Conservation (phyloP, 192 early-diverging fungal genomes). For the Gaertneriomyces sp. region DNA sequence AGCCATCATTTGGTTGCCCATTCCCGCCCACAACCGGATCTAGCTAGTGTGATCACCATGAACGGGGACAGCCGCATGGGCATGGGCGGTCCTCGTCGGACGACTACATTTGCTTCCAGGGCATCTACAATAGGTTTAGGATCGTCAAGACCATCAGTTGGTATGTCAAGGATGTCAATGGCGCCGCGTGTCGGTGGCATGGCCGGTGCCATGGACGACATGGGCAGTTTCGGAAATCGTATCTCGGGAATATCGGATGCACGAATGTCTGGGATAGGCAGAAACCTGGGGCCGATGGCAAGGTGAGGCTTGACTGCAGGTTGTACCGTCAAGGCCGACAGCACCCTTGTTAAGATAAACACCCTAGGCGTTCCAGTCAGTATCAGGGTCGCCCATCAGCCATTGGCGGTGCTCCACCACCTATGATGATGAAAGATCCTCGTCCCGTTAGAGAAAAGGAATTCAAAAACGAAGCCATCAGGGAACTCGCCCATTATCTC, state of each 20-base stretch:
- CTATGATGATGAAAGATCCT: slow-evolving; percentile 56
- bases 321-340: neutral
- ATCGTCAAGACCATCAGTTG: slow-evolving; percentile 2
- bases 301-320: neutral
- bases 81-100: no score
- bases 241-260: slow-evolving; percentile 9
- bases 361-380: slow-evolving; percentile 16
- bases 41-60: no score
- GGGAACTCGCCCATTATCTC: slow-evolving; percentile 61
- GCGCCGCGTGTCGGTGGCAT: slow-evolving; percentile 15
- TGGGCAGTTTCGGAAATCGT: neutral
- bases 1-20: no score
- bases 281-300: slow-evolving; percentile 21
- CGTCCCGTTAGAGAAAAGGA: slow-evolving; percentile 63
- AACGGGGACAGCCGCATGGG: no score
- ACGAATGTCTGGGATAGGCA: slow-evolving; percentile 20
- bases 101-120: no score
- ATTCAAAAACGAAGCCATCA: slow-evolving; percentile 56
- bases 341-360: neutral
- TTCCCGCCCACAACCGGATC: no score
- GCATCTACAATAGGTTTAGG: slow-evolving; percentile 1
- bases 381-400: slow-evolving; percentile 26
- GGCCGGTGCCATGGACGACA: slow-evolving; percentile 13
- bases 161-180: slow-evolving; percentile 6
- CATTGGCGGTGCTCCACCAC: slow-evolving; percentile 3